Base-by-base conservation (phyloP, 1,139 yeast species). In the Casaregolazyma lundiana region DNA sequence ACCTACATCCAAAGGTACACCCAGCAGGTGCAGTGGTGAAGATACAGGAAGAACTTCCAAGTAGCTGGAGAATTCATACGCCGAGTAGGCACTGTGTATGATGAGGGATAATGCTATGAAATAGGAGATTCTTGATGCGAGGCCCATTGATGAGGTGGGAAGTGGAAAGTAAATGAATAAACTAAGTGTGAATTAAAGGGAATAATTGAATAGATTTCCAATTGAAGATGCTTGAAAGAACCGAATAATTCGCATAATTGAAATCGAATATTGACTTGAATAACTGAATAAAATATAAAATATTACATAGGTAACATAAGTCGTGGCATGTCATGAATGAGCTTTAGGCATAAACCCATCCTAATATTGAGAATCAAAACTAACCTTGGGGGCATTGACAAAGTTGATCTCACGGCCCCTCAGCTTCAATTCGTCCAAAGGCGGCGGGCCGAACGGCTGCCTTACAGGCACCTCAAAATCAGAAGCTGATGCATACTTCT, bases 391-490 rank as follows among this genome's bases (percentile, higher is more conserved):
- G n/a, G 41, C 41, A 24, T 34, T 40, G 7, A 56, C 54, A 47
- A 57, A 57, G 46, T 59, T 58, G 41, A 52, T 43, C 8, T 48
- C 52, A 17, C 47, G 44, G 16, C 47, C 49, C 11, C 41, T 45
- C 8, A 47, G 36, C 38, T 50, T 47, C 29, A 60, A 49, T 41
- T 60, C 62, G 24, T 63, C 67, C 36, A 62, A 40, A 6, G 66
- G 59, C 2, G 67, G 67, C 3, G 66, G 66, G 3, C 66, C 66
- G 20, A 50, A 26, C 6, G 67, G 67, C 46, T 63, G 66, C 6
- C 67, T 53, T 32, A 53, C 41, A 3, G 67, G 67, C 4, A 59
- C 53, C 34, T 54, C 58, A 22, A 49, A 49, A 20, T 54, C 58
- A 11, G 19, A 11, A 11, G 7, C n/a, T 7, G 43, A 20, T 6